A percentile compares a stretch with the other conserved stretches of the same genome.
phyloP scores from a whole-genome alignment of 2,329 filamentous ascomycete genomes.

The Eurotiales sp. region DNA sequence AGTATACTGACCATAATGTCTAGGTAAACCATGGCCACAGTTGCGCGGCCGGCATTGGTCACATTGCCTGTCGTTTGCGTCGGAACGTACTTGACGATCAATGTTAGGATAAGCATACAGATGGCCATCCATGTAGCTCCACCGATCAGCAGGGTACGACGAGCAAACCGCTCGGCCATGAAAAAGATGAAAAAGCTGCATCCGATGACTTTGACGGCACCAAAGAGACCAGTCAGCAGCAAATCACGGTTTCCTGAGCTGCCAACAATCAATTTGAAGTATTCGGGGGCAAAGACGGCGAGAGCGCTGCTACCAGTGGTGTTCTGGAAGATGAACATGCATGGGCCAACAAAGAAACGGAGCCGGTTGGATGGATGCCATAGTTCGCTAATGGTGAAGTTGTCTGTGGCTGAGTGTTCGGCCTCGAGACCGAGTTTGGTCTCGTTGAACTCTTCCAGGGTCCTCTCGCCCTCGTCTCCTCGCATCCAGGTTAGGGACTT shows the following conservation, averaged over 20 bases:
- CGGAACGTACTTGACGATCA: slow-evolving; percentile 41
- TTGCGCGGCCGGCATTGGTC: slow-evolving; percentile 47
- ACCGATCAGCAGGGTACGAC: slow-evolving; percentile 46
- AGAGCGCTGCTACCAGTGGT: slow-evolving; percentile 49
- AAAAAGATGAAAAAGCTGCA: slow-evolving; percentile 48
- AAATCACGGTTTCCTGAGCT: slow-evolving; percentile 37
- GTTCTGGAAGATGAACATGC: slow-evolving; percentile 47
- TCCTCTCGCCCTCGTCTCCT: slow-evolving; percentile 35
- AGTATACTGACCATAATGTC: slow-evolving; percentile 46
- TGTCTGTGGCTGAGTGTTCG: slow-evolving; percentile 41
- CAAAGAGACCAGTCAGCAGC: slow-evolving; percentile 48
- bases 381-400: slow-evolving; percentile 41
- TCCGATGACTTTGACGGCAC: slow-evolving; percentile 47
- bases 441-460: slow-evolving; percentile 45
- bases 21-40: slow-evolving; percentile 50
- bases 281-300: slow-evolving; percentile 50
- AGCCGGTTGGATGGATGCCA: slow-evolving; percentile 42
- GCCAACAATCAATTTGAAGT: slow-evolving; percentile 48
- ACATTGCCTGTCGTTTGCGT: slow-evolving; percentile 35
- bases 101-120: slow-evolving; percentile 44
- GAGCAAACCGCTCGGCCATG: slow-evolving; percentile 46
- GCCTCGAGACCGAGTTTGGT: slow-evolving; percentile 44
- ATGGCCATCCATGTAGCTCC: slow-evolving; percentile 39
- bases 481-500: slow-evolving; percentile 46
- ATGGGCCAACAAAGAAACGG: slow-evolving; percentile 38